A percentile compares a stretch with the other conserved stretches of the same genome.
Evolutionary conservation across 257 asterid species (phyloP).

Genomic region (Lithospermum erythrorhizon): DNA sequence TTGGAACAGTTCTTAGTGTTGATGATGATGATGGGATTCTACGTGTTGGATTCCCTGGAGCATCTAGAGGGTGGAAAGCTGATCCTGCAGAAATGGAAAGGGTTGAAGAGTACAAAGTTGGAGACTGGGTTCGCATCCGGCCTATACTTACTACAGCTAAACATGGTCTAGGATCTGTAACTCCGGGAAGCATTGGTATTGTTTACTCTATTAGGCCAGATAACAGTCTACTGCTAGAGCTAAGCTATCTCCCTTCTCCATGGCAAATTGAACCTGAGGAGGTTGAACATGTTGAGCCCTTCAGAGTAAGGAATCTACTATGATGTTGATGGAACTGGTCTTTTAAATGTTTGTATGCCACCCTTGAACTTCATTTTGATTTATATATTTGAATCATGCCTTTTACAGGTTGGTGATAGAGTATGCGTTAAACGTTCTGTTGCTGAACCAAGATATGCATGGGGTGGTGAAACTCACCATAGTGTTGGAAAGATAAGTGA

Average conservation of each 20-base stretch:
- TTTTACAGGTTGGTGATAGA: constrained; percentile 74
- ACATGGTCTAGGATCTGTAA: constrained; percentile 93
- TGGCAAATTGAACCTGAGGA: constrained; percentile 99
- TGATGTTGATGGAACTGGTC: not conserved
- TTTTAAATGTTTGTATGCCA: constrained; percentile 1
- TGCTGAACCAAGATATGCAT: constrained; percentile 98
- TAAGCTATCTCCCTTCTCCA: constrained; percentile 90
- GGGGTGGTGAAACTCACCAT: constrained; percentile 99
- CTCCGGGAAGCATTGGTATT: constrained; percentile 93
- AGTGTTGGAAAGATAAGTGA: constrained; percentile 90
- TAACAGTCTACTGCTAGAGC: constrained; percentile 68
- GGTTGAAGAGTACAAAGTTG: constrained; percentile 94
- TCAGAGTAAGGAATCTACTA: constrained; percentile 50
- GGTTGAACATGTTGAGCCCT: constrained; percentile 91
- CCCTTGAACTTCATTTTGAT: not conserved
- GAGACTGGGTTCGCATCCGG: constrained; percentile 98
- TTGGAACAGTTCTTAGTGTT: constrained; percentile 92
- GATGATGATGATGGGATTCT: constrained; percentile 99
- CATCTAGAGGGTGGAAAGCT: constrained; percentile 99
- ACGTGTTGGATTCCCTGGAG: constrained; percentile 99
- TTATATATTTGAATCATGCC: not conserved
- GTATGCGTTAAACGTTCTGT: constrained; percentile 98
- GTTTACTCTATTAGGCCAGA: constrained; percentile 89
- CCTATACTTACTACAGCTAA: constrained; percentile 88
- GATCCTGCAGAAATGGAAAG: constrained; percentile 99